Conservation (phyloP, 106 monocot species). For the Posidonia australis region DNA sequence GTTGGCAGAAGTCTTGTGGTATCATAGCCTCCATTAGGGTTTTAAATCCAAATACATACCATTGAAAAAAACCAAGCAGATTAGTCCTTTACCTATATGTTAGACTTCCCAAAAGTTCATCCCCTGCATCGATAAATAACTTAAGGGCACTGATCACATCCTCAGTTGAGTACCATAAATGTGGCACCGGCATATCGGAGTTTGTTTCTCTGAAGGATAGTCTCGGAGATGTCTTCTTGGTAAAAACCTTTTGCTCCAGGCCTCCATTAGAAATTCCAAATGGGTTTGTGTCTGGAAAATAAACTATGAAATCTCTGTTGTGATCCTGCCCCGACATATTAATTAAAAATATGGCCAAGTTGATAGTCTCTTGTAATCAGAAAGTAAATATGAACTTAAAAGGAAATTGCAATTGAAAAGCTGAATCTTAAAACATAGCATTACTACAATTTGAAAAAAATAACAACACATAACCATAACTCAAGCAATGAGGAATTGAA, state of each 20-base stretch:
- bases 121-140: constrained; percentile 67
- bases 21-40: background rate
- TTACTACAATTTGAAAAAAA: no score
- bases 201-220: constrained; percentile 55
- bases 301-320: constrained; percentile 77
- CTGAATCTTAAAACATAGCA: no score
- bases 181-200: constrained; percentile 38
- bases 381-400: no score
- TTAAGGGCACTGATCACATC: constrained; percentile 65
- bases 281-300: constrained; percentile 70
- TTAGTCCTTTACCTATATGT: constrained; percentile 58
- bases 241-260: constrained; percentile 6
- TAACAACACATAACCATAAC: no score
- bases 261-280: constrained; percentile 16
- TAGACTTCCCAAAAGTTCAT: constrained; percentile 38
- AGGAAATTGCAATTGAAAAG: no score
- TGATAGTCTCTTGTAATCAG: no score
- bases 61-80: background rate
- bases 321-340: constrained; percentile 52
- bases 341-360: background rate
- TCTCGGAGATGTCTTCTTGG: constrained; percentile 16
- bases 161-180: constrained; percentile 90
- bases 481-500: no score
- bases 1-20: no score
- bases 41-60: background rate